Evolutionary conservation across 2,329 filamentous ascomycete genomes (phyloP), one percentile per base, ranked within the genome.

Genomic region (Stemphylium lycopersici): DNA sequence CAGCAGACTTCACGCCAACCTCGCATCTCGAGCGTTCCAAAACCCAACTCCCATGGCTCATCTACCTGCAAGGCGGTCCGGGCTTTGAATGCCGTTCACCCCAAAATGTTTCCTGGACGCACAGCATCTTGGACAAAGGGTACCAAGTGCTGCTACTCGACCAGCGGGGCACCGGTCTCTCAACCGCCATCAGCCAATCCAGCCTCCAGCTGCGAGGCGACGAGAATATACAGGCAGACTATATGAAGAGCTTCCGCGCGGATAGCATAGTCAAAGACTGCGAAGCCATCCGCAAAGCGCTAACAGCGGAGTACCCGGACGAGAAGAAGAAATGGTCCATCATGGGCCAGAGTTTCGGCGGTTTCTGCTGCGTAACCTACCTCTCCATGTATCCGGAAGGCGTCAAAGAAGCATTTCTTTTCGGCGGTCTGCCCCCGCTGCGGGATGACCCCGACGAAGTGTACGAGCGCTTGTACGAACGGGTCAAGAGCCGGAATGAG

Each of bases 321-420:
- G 84, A 88, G 42, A 87, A 89, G 70, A 84, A 87, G 72, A 87
- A 88, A 71, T 97, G 93, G 93, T 89, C 87, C 53, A 83, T 95
- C 26, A 88, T 96, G 58, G 93, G 93, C 7, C 93, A 97, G 77
- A 93, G 89, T 13, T 98, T 96, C 74, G 93, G 93, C 34, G 93
- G 93, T 1, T 97, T 96, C 75, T 90, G 92, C 69, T 83, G 82
- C 42, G 80, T 91, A 31, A 93, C 89, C 6, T 98, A 97, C 73
- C 83, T 98, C 13, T 95, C 90, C 2, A 87, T 90, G 71, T 87
- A 81, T 64, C 90, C 91, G 0, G 83, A 91, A 52, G 89, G 90
- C 1, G 76, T 98, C 20, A 85, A 87, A 26, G 93, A 98, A 77
- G 77, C 86, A 20, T 98, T 96, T 71, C 81, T 93, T 31, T 90